Base-by-base conservation (phyloP, 495 filamentous ascomycete genomes). In the Aspergillus indologenus region DNA sequence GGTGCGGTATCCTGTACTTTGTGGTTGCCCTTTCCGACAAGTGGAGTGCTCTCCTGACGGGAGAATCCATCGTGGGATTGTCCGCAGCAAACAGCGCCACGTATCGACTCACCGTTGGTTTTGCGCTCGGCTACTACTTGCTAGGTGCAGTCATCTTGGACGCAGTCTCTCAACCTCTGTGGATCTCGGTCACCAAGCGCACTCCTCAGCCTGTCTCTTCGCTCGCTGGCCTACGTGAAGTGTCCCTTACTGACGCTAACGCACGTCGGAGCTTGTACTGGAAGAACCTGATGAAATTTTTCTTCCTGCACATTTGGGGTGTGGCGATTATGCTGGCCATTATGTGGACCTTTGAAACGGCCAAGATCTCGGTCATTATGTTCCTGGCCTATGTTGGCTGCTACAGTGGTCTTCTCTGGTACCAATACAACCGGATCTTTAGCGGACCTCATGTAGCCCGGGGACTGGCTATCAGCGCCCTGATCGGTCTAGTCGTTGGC, bases 291-390 rank as follows among this genome's bases (percentile, higher is more conserved):
- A 34, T 44, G 31, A 59, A 56, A 19, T 62, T 62, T 47, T 62
- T 62, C 52, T 62, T 62, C 61, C 18, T 59, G 52, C 61, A 62
- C 42, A 48, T 62, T 56, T 62, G 61, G 61, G 61, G 56, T 6
- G 43, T 53, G 0, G 56, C 61, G 1, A 43, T 55, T 18, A 62
- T 51, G 0, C 24, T 62, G 45, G 61, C 56, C 1, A 48, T 62
- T 9, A 62, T 62, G 61, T 62, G 61, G 61, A 54, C 56, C 1
- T 62, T 62, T 21, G 61, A 62, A 20, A 26, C 7, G 40, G 26
- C 45, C 18, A 46, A 40, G 17, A 24, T 29, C 15, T 52, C 61
- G 2, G 59, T 56, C 1, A 59, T 62, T 31, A 62, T 62, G 61
- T 62, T 53, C 20, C 48, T 62, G 34, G 29, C 52, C 15, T 62